These are phyloP conservation scores for Penicillium concentricum DNA, from an alignment of 2,329 filamentous ascomycete species.

Conservation along the genomic window DNA sequence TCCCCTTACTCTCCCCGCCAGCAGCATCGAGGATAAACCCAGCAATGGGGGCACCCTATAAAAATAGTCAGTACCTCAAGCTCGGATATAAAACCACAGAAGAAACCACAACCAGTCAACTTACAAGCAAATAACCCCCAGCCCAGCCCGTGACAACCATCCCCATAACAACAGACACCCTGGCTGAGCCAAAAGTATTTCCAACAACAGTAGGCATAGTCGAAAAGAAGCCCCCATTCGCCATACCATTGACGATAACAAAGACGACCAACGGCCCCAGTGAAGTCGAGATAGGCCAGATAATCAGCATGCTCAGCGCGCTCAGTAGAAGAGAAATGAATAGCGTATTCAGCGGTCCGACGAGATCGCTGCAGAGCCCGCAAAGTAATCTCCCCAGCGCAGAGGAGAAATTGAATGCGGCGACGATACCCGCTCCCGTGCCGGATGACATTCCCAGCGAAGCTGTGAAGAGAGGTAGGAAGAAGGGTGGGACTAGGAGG, in stretches of 20 bases:
- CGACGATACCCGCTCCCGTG: constrained; percentile 58
- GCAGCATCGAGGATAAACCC: constrained; percentile 59
- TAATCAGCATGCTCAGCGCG: constrained; percentile 57
- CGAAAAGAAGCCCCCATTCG: constrained; percentile 64
- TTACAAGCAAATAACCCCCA: constrained; percentile 60
- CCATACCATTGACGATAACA: constrained; percentile 58
- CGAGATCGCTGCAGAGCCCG: constrained; percentile 54
- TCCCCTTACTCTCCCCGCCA: constrained; percentile 50
- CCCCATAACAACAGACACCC: constrained; percentile 58
- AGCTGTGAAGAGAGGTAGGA: constrained; percentile 56
- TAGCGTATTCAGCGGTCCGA: constrained; percentile 59
- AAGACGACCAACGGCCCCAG: constrained; percentile 57
- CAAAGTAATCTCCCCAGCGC: constrained; percentile 57
- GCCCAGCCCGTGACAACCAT: constrained; percentile 63
- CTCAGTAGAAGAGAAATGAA: constrained; percentile 53
- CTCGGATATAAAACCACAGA: background rate
- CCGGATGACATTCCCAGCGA: constrained; percentile 56
- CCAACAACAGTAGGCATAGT: constrained; percentile 63
- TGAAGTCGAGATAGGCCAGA: constrained; percentile 60
- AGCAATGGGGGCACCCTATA: constrained; percentile 57
- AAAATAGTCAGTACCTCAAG: background rate
- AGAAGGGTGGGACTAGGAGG: constrained; percentile 62
- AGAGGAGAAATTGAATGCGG: constrained; percentile 62
- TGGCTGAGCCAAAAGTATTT: constrained; percentile 57
- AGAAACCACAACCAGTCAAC: constrained; percentile 14